Base-by-base conservation (phyloP, 345 rosid genomes). In the Litchi chinensis region DNA sequence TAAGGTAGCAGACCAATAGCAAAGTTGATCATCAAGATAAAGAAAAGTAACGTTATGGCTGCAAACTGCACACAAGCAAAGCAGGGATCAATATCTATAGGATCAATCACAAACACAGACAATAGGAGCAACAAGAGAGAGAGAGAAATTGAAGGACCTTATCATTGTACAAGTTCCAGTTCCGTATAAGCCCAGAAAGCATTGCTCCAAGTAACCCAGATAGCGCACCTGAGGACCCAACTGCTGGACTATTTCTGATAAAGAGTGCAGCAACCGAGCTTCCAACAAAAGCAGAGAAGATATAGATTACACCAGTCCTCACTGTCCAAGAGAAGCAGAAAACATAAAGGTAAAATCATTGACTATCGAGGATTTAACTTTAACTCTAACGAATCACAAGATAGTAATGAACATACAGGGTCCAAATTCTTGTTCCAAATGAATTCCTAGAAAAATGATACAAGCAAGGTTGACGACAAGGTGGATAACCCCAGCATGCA, bases 171-270 rank as follows among this genome's bases (percentile, higher is more conserved):
- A 87, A 74, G 75, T 84, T 82, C 98, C 98, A 93, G 90, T 91
- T 86, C 75, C 85, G 81, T 74, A 86, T 48, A 66, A 95, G 88
- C 68, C 85, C 88, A 79, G 98, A 90, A 67, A 91, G 81, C 86
- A 90, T 88, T 66, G 98, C 90, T 80, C 98, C 98, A 80, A 95
- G 82, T 76, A 95, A 83, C 24, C 99, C 98, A 78, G 89, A 88
- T 73, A 90, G 80, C 80, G 93, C 86, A 81, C 86, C 93, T 75
- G 91, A 89, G 44, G 98, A 84, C 83, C 86, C 82, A 65, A 91
- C 88, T 59, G 79, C 88, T 5, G 99, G 95, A 77, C 87, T 87
- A 80, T 91, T 86, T 73, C 80, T 87, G 78, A 90, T 90, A 74
- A 91, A 92, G 78, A 91, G 84, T 21, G 87, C 90, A 74, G 90